A percentile compares a stretch with the other conserved stretches of the same genome.
These are phyloP conservation scores for Xylariaceae sp. DNA, from an alignment of 2,329 filamentous ascomycete species.

Conservation along the genomic window DNA sequence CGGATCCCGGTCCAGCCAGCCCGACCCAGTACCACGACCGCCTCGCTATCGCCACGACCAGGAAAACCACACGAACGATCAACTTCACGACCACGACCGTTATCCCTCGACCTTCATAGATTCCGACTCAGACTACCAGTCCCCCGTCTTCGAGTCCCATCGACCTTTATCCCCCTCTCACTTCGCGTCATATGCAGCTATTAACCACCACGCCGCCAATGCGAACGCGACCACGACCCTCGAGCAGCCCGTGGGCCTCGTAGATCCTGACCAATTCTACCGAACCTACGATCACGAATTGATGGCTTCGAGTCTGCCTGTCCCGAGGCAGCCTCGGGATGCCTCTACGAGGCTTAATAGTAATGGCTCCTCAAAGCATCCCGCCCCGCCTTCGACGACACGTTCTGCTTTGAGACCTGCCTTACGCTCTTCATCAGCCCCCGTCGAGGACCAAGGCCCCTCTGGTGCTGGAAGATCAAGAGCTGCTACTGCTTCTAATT, in stretches of 20 bases:
- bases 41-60: slow-evolving; percentile 22
- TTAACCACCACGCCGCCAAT: slow-evolving; percentile 33
- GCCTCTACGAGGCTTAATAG: slow-evolving; percentile 44
- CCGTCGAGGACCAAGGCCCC: slow-evolving; percentile 41
- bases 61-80: slow-evolving; percentile 19
- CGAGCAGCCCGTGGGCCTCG: slow-evolving; percentile 38
- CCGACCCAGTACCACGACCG: slow-evolving; percentile 23
- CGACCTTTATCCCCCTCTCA: slow-evolving; percentile 16
- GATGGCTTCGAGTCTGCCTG: slow-evolving; percentile 36
- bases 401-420: slow-evolving; percentile 38
- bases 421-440: slow-evolving; percentile 53
- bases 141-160: slow-evolving; percentile 7
- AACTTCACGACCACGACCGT: slow-evolving; percentile 16
- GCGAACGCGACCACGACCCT: slow-evolving; percentile 30
- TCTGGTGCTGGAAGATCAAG: slow-evolving; percentile 26
- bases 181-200: slow-evolving; percentile 32
- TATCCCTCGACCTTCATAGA: slow-evolving; percentile 5
- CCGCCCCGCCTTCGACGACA: slow-evolving; percentile 35
- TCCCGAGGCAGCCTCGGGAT: slow-evolving; percentile 38
- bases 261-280: slow-evolving; percentile 55
- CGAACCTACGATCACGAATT: slow-evolving; percentile 41
- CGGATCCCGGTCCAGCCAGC: slow-evolving; percentile 26
- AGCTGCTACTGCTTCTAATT: slow-evolving; percentile 22
- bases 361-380: slow-evolving; percentile 46
- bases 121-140: slow-evolving; percentile 5